A percentile compares a stretch with the other conserved stretches of the same genome.
Evolutionary conservation across 805 yeast species (phyloP).

Genomic region (Candida hungchunana): DNA sequence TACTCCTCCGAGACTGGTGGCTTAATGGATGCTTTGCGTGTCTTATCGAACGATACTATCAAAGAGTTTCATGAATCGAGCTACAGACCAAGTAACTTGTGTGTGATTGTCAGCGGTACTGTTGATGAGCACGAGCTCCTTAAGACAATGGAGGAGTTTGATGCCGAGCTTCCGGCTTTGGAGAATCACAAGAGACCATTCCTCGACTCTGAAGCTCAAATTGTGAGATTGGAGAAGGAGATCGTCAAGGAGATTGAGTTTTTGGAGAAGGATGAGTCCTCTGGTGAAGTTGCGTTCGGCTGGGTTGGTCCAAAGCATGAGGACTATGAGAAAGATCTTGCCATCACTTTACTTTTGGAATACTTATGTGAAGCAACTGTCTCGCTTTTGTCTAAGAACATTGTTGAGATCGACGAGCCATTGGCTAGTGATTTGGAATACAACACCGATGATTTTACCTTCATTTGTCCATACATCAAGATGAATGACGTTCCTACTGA

Average conservation of each 20-base stretch:
- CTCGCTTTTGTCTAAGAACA: conserved; percentile 62
- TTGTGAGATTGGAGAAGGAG: conserved; percentile 29
- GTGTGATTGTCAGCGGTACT: conserved; percentile 81
- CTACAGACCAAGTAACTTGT: conserved; percentile 81
- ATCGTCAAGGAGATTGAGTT: conserved; percentile 57
- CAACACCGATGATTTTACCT: conserved; percentile 69
- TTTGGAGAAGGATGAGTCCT: conserved; percentile 84
- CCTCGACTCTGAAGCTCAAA: conserved; percentile 56
- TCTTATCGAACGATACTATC: conserved; percentile 68
- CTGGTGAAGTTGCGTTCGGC: conserved; percentile 67
- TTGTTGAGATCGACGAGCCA: conserved; percentile 83
- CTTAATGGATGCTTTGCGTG: conserved; percentile 67
- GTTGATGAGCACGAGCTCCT: conserved; percentile 74
- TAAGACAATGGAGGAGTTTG: conserved; percentile 55
- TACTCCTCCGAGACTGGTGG: conserved; percentile 96
- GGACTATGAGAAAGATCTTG: conserved; percentile 53
- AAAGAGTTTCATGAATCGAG: conserved; percentile 63
- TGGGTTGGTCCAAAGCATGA: conserved; percentile 78
- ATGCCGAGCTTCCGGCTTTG: conserved; percentile 42
- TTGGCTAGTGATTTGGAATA: conserved; percentile 66
- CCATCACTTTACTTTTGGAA: conserved; percentile 64
- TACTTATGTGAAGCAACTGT: conserved; percentile 77
- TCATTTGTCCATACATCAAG: conserved; percentile 51
- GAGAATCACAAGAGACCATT: conserved; percentile 58
- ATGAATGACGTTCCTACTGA: conserved; percentile 76